These are phyloP conservation scores for Neopestalotiopsis sp. DNA, from an alignment of 2,329 filamentous ascomycete species.

Conservation along the genomic window DNA sequence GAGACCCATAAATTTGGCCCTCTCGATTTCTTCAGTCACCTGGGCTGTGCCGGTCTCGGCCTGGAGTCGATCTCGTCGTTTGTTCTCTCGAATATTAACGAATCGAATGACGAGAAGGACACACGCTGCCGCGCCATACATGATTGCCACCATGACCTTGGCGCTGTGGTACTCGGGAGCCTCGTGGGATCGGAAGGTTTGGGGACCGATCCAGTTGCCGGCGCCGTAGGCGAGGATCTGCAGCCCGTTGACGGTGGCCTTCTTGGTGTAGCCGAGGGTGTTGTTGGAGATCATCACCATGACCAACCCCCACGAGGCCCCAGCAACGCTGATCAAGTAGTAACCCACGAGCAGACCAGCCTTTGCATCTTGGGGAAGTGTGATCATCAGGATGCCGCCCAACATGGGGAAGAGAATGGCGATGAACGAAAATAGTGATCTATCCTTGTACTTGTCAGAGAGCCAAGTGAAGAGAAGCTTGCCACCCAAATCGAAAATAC, in stretches of 20 bases:
- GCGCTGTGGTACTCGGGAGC: slow-evolving; percentile 4
- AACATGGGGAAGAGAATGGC: slow-evolving; percentile 10
- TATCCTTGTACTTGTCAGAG: slow-evolving; percentile 1
- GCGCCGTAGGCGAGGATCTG: slow-evolving; percentile 11
- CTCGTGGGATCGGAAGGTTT: background rate
- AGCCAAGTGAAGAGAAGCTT: slow-evolving; percentile 9
- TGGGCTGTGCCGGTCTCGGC: slow-evolving; percentile 3
- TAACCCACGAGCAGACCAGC: slow-evolving; percentile 3
- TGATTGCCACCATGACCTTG: slow-evolving; percentile 18
- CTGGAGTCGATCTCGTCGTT: background rate
- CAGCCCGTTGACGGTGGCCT: slow-evolving; percentile 10
- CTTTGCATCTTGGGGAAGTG: background rate
- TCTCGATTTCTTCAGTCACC: background rate
- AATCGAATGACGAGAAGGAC: slow-evolving; percentile 6
- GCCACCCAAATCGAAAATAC: slow-evolving; percentile 10
- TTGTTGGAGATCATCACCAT: slow-evolving; percentile 14
- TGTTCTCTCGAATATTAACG: slow-evolving; percentile 4
- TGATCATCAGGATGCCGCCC: slow-evolving; percentile 8
- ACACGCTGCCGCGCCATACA: slow-evolving; percentile 2
- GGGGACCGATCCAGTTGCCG: slow-evolving; percentile 9
- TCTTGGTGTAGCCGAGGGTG: slow-evolving; percentile 11
- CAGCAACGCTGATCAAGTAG: slow-evolving; percentile 8
- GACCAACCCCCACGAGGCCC: slow-evolving; percentile 5
- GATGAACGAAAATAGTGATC: slow-evolving; percentile 6
- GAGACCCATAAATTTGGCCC: background rate